Evolutionary conservation across 306 rosid genomes (phyloP).

Genomic region (Prunus dulcis): DNA sequence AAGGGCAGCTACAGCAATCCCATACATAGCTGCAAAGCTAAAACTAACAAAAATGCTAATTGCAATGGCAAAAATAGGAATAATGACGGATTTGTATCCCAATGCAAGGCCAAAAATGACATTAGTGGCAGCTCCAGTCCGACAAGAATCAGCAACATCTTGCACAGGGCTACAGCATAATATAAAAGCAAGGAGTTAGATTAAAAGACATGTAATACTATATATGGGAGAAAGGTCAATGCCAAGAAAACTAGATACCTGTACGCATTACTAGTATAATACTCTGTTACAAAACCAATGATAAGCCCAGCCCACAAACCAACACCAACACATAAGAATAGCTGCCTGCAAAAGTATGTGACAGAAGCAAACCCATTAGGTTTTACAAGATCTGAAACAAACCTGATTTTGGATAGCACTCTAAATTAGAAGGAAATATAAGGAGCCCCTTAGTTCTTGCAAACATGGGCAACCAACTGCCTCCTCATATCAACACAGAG

Average conservation of each 20-base stretch:
- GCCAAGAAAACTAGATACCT: conserved; percentile 44
- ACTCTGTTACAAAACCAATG: conserved; percentile 91
- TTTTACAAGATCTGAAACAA: background rate
- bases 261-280: conserved; percentile 91
- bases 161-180: conserved; percentile 80
- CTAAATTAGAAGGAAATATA: background rate
- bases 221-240: background rate
- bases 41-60: conserved; percentile 82
- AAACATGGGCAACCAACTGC: too few relatives aligned
- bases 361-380: background rate
- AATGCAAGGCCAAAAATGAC: conserved; percentile 96
- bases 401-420: background rate
- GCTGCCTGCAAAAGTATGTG: conserved; percentile 62
- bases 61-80: conserved; percentile 96
- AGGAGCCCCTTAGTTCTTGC: background rate
- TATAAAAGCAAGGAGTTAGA: conserved; percentile 3
- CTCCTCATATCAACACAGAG: too few relatives aligned
- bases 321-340: conserved; percentile 81
- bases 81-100: conserved; percentile 98
- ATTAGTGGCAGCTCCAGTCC: conserved; percentile 98
- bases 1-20: conserved; percentile 95
- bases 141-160: conserved; percentile 96
- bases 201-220: background rate
- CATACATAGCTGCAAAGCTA: conserved; percentile 97
- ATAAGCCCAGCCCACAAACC: conserved; percentile 98